These are phyloP conservation scores for Neofusicoccum laricinum DNA, from an alignment of 2,329 filamentous ascomycete genomes.

Conservation along the genomic window DNA sequence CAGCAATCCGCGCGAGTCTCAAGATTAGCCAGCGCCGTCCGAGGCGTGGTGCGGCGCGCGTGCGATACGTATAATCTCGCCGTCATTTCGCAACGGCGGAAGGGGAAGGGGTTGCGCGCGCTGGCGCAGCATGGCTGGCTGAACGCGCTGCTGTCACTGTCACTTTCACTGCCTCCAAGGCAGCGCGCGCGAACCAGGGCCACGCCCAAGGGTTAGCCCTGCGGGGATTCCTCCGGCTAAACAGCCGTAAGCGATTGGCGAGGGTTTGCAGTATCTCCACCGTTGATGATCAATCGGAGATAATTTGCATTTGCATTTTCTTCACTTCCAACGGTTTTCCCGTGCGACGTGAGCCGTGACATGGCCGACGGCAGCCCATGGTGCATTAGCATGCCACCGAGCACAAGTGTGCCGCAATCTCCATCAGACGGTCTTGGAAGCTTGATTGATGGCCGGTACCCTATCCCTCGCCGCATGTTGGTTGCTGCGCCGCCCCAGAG, in stretches of 20 bases:
- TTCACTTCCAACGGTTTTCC: constrained; percentile 17
- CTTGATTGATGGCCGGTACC: constrained; percentile 13
- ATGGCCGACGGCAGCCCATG: constrained; percentile 3
- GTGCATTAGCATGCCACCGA: constrained; percentile 5
- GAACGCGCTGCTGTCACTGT: not conserved
- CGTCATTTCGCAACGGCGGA: constrained; percentile 7
- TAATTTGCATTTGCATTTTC: constrained; percentile 34
- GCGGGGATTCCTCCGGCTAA: constrained; percentile 14
- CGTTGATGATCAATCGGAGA: constrained; percentile 32
- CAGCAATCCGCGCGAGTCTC: constrained; percentile 9
- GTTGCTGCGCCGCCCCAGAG: not conserved
- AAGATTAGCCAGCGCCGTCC: constrained; percentile 10
- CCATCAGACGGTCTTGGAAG: constrained; percentile 11
- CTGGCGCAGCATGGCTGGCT: not conserved
- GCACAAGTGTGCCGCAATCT: constrained; percentile 10
- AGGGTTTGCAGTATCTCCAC: constrained; percentile 34
- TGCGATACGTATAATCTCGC: constrained; percentile 5
- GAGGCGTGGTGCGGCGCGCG: constrained; percentile 2
- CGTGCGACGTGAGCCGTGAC: constrained; percentile 7
- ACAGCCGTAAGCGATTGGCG: constrained; percentile 26
- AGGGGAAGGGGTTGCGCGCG: not conserved
- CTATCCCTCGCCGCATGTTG: not conserved
- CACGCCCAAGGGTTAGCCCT: constrained; percentile 2
- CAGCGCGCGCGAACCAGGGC: not conserved
- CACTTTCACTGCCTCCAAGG: not conserved